Percentiles rank a stretch among this genome's conserved stretches.
phyloP scores from a whole-genome alignment of 768 basidiomycete species.

The Amanita polypyramis region DNA sequence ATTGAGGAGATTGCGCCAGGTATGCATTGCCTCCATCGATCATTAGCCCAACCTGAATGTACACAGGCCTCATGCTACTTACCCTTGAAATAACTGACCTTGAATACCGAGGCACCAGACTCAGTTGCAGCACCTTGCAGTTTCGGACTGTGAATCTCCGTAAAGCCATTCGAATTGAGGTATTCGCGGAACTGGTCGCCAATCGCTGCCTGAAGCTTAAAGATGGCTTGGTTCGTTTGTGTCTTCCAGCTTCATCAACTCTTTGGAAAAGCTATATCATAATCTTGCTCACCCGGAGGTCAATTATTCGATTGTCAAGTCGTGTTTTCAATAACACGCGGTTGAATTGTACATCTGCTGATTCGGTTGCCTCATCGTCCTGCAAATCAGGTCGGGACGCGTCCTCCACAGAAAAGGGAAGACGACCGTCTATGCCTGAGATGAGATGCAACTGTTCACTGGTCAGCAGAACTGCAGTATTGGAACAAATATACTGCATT shows the following conservation, averaged over 20 bases:
- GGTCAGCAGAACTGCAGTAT: constrained; percentile 2
- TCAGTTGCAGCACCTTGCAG: constrained; percentile 96
- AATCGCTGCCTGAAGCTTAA: constrained; percentile 84
- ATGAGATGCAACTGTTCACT: constrained; percentile 65
- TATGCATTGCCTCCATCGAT: constrained; percentile 61
- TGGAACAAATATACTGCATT: constrained; percentile 11
- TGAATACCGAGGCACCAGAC: constrained; percentile 94
- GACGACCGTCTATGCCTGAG: constrained; percentile 63
- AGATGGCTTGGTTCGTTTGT: constrained; percentile 91
- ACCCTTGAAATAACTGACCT: constrained; percentile 98
- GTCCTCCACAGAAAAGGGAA: constrained; percentile 92
- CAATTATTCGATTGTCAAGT: constrained; percentile 87
- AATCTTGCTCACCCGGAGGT: constrained; percentile 63
- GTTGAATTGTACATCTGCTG: constrained; percentile 52
- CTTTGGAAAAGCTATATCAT: not conserved
- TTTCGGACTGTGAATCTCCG: constrained; percentile 96
- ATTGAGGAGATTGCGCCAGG: constrained; percentile 93
- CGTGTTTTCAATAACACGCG: constrained; percentile 88
- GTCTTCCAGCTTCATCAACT: constrained; percentile 39
- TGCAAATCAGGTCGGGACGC: constrained; percentile 65
- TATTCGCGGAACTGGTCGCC: constrained; percentile 80
- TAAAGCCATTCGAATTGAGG: constrained; percentile 66
- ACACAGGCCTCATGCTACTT: not conserved
- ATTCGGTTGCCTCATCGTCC: constrained; percentile 34
- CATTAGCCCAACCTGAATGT: not conserved